Evolutionary conservation across 2,329 filamentous ascomycete species (phyloP).

Genomic region (Ceratocystis destructans): DNA sequence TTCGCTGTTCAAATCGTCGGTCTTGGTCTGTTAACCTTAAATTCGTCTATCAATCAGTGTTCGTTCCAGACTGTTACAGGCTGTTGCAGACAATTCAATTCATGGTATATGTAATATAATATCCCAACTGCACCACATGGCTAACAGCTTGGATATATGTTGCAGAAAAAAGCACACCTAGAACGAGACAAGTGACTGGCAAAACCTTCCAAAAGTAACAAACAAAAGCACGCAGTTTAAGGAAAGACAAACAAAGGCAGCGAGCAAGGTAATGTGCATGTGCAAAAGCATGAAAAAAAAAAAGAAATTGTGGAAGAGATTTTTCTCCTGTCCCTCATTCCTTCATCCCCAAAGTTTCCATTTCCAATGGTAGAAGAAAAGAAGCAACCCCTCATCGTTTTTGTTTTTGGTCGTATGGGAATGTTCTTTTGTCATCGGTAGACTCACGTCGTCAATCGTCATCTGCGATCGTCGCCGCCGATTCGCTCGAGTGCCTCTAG

Average conservation of each 20-base stretch:
- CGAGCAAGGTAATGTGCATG: neutral
- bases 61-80: too few relatives aligned
- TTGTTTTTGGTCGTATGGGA: neutral
- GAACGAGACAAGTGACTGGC: neutral
- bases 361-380: neutral
- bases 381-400: neutral
- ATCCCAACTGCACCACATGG: neutral
- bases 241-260: constrained; percentile 5
- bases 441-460: constrained; percentile 24
- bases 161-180: neutral
- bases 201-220: neutral
- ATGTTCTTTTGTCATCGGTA: constrained; percentile 2
- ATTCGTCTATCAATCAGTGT: too few relatives aligned
- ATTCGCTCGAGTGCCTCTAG: constrained; percentile 68
- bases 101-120: neutral
- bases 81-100: constrained; percentile 1
- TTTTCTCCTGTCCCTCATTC: neutral
- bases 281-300: neutral
- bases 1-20: too few relatives aligned
- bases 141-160: constrained; percentile 4
- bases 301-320: constrained; percentile 4
- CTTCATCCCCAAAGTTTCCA: neutral
- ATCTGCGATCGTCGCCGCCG: constrained; percentile 43
- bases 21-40: too few relatives aligned
- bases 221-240: neutral